phyloP scores from a whole-genome alignment of 345 rosid species.

The Eutrema japonicum region DNA sequence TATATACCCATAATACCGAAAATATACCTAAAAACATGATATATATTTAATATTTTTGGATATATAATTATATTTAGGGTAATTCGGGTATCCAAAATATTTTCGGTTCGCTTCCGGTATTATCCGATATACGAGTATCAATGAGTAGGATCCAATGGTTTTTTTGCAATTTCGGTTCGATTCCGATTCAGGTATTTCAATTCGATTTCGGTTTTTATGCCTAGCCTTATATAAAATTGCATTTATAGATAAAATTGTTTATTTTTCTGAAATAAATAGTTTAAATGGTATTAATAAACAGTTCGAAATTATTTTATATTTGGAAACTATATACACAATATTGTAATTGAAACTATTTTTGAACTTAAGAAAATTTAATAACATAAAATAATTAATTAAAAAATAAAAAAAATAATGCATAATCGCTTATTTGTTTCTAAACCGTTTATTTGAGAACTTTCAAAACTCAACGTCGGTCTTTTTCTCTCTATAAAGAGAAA shows the following conservation, averaged over 20 bases:
- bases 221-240: neutral
- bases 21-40: too few species aligned
- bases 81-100: too few species aligned
- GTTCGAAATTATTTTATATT: neutral
- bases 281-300: neutral
- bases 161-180: too few species aligned
- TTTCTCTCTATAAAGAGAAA: constrained; percentile 34
- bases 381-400: neutral
- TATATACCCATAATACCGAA: too few species aligned
- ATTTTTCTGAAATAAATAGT: neutral
- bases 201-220: too few species aligned
- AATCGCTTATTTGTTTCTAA: neutral
- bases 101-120: too few species aligned
- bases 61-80: too few species aligned
- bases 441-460: neutral
- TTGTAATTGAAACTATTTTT: neutral
- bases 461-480: neutral
- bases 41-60: too few species aligned
- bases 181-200: too few species aligned
- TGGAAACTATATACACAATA: neutral
- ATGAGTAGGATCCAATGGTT: too few species aligned
- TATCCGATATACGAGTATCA: too few species aligned
- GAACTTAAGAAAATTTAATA: neutral
- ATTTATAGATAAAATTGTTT: neutral
- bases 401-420: neutral